Conservation (phyloP, 331 rosid genomes). For the Malus hybrid region DNA sequence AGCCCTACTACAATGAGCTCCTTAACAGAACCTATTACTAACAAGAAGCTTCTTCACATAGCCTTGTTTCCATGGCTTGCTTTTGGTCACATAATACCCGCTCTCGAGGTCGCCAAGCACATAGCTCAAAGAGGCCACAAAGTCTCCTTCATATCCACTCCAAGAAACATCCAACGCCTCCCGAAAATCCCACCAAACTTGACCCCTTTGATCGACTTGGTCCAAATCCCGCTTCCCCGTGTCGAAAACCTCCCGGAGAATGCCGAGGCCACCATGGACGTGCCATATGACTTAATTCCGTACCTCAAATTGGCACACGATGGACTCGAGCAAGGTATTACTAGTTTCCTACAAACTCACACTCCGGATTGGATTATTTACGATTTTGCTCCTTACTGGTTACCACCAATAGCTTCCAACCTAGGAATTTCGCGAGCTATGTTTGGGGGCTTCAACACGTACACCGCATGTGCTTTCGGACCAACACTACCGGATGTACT, state of each 20-base stretch:
- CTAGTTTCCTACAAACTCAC: conserved; percentile 17
- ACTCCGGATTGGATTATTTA: conserved; percentile 34
- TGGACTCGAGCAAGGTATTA: conserved; percentile 14
- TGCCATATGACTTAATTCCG: conserved; percentile 30
- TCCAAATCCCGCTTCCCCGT: conserved; percentile 26
- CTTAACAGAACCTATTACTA: background rate
- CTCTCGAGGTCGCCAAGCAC: conserved; percentile 40
- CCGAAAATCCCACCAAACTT: conserved; percentile 28
- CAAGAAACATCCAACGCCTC: conserved; percentile 47
- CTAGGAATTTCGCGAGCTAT: background rate
- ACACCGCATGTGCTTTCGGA: background rate
- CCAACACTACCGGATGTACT: background rate
- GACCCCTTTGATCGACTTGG: conserved; percentile 11
- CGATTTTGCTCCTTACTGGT: conserved; percentile 31
- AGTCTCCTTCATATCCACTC: conserved; percentile 42
- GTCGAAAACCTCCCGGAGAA: conserved; percentile 24
- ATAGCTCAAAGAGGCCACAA: conserved; percentile 44
- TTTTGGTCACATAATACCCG: conserved; percentile 50
- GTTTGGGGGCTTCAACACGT: conserved; percentile 7
- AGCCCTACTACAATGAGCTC: background rate
- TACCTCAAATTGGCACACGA: conserved; percentile 27
- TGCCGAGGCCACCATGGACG: conserved; percentile 41
- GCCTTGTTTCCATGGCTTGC: conserved; percentile 65
- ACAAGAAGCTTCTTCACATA: conserved; percentile 26
- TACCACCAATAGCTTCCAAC: conserved; percentile 4